Evolutionary conservation across 495 filamentous ascomycete species (phyloP).

Genomic region (Alectoria sarmentosa): DNA sequence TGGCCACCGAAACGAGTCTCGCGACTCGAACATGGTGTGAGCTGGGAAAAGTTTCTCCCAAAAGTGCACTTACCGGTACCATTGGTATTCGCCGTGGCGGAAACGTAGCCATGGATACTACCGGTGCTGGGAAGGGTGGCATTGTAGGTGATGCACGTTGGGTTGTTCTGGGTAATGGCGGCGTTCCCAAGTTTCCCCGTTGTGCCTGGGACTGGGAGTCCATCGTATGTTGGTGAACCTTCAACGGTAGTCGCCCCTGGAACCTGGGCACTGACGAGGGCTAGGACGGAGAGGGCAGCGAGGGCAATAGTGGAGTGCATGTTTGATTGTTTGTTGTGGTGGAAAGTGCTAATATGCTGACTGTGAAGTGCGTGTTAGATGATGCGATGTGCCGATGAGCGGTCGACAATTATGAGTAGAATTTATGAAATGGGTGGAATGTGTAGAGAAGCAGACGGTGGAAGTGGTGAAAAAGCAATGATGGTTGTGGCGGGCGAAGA

Average conservation of each 20-base stretch:
- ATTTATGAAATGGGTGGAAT: neutral
- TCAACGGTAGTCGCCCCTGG: constrained; percentile 16
- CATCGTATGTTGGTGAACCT: constrained; percentile 31
- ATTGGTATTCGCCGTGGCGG: constrained; percentile 43
- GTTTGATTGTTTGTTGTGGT: constrained; percentile 15
- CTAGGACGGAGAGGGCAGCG: constrained; percentile 36
- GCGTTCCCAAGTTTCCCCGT: constrained; percentile 44
- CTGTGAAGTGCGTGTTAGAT: neutral
- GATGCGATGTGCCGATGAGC: neutral
- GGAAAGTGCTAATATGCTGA: constrained; percentile 6
- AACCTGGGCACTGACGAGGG: constrained; percentile 37
- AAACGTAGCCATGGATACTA: constrained; percentile 54
- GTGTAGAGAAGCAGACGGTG: neutral
- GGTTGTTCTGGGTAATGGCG: constrained; percentile 53
- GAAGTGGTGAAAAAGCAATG: neutral
- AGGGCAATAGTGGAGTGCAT: constrained; percentile 39
- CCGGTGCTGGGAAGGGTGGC: constrained; percentile 54
- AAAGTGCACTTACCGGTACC: no score
- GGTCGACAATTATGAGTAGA: neutral
- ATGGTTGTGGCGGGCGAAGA: neutral
- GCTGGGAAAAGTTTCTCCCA: no score
- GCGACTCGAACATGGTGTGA: no score
- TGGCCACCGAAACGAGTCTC: no score
- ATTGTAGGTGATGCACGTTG: constrained; percentile 49
- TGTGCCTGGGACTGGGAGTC: constrained; percentile 23